Conservation (phyloP, 2,329 filamentous ascomycete genomes). For the Dactylonectria estremocensis region DNA sequence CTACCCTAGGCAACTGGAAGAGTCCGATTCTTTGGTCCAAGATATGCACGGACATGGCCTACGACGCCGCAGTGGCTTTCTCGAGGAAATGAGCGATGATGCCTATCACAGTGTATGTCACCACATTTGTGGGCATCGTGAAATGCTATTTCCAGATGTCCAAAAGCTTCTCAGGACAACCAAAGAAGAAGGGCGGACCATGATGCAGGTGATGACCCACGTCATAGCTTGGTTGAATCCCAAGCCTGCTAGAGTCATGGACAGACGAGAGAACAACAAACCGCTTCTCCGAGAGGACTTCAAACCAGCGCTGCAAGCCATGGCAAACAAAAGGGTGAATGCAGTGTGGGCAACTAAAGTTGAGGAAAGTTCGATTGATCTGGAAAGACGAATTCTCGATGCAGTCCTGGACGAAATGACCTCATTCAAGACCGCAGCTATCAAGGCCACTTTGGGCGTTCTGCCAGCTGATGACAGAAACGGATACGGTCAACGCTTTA, state of each 20-base stretch:
- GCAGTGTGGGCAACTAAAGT: not conserved
- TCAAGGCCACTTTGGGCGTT: conserved; percentile 9
- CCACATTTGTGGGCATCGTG: not conserved
- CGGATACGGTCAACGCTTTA: not conserved
- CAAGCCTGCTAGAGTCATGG: not conserved
- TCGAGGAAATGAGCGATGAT: not conserved
- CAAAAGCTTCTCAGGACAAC: conserved; percentile 1
- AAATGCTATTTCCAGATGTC: not conserved
- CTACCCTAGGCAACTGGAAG: not conserved
- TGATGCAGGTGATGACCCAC: conserved; percentile 2
- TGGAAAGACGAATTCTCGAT: conserved; percentile 13
- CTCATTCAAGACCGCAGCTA: conserved; percentile 9
- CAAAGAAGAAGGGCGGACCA: conserved; percentile 7
- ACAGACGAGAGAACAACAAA: not conserved
- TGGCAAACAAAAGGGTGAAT: not conserved
- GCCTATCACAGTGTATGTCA: not conserved
- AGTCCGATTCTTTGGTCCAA: not conserved
- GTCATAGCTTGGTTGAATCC: not conserved
- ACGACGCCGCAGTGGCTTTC: not conserved
- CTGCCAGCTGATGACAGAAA: conserved; percentile 1
- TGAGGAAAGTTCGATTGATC: not conserved
- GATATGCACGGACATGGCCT: not conserved
- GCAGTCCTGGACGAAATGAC: conserved; percentile 5
- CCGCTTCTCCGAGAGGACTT: not conserved
- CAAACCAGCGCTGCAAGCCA: not conserved